Conservation (phyloP, 2,329 filamentous ascomycete species). For the Pezicula carpinea region DNA sequence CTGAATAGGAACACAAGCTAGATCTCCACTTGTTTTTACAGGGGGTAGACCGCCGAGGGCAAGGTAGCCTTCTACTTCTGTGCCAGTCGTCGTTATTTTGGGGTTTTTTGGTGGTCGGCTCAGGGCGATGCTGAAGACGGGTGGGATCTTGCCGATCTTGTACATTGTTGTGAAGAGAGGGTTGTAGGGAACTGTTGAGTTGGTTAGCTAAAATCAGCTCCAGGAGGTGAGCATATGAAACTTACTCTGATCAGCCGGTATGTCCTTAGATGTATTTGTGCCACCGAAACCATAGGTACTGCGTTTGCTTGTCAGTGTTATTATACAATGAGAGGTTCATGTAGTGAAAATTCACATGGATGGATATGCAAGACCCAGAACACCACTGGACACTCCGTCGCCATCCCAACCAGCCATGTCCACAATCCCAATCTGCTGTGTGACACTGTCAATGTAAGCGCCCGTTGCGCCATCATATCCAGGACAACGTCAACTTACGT, state of each 20-base stretch:
- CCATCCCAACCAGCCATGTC: constrained; percentile 37
- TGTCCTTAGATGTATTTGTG: neutral
- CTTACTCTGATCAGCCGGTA: neutral
- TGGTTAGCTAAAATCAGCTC: neutral
- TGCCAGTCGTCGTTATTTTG: constrained; percentile 5
- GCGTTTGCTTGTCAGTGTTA: neutral
- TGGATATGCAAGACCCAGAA: constrained; percentile 47
- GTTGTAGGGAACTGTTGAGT: constrained; percentile 33
- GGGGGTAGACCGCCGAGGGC: constrained; percentile 45
- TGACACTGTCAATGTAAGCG: constrained; percentile 11
- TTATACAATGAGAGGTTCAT: neutral
- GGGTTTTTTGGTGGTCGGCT: constrained; percentile 19
- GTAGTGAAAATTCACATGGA: constrained; percentile 27
- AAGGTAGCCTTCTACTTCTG: constrained; percentile 36
- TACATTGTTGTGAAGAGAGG: constrained; percentile 48
- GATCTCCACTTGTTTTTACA: constrained; percentile 21
- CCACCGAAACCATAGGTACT: constrained; percentile 8
- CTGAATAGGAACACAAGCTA: constrained; percentile 14
- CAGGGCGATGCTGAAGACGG: constrained; percentile 45
- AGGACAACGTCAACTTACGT: constrained; percentile 21
- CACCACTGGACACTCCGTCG: constrained; percentile 40
- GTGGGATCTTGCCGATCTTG: constrained; percentile 34
- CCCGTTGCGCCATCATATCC: neutral
- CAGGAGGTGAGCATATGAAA: neutral
- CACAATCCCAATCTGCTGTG: constrained; percentile 43